Conservation (phyloP, 768 basidiomycete species). For the Tremella yokohamensis region DNA sequence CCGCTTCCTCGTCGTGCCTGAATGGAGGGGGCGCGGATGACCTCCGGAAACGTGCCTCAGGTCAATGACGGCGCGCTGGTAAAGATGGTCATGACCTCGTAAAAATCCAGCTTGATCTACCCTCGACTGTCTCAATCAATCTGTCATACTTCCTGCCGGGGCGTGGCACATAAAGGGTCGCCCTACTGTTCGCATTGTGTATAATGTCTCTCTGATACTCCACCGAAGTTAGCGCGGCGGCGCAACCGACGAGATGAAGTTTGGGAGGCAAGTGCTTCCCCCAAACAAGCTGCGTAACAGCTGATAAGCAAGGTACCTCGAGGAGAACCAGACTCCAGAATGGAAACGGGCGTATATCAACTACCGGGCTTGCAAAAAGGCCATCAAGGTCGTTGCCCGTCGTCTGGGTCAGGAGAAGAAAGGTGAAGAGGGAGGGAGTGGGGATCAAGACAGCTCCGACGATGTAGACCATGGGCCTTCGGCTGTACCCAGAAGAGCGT, state of each 20-base stretch:
- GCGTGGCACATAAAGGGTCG: too few relatives aligned
- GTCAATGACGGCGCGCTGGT: too few relatives aligned
- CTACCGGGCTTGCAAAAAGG: conserved; percentile 49
- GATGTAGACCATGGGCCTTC: conserved; percentile 53
- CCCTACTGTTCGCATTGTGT: too few relatives aligned
- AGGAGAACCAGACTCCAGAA: conserved; percentile 47
- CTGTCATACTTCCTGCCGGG: too few relatives aligned
- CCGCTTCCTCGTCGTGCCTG: too few relatives aligned
- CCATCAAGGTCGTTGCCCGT: conserved; percentile 42
- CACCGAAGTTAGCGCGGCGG: too few relatives aligned
- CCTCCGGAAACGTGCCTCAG: too few relatives aligned
- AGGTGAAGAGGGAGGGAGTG: conserved; percentile 58
- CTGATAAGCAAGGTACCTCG: conserved; percentile 36
- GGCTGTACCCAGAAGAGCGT: conserved; percentile 15
- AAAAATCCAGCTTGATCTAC: too few relatives aligned
- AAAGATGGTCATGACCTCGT: too few relatives aligned
- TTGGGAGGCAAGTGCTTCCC: conserved; percentile 27
- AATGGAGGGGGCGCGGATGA: too few relatives aligned
- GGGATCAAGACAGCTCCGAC: conserved; percentile 70
- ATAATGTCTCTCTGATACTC: too few relatives aligned
- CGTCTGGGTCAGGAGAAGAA: conserved; percentile 29
- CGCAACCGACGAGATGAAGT: conserved; percentile 31
- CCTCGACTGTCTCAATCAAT: too few relatives aligned
- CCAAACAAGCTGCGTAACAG: conserved; percentile 8
- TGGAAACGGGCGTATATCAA: conserved; percentile 52